phyloP scores from a whole-genome alignment of 2,329 filamentous ascomycete genomes.

The Thelonectria discophora region DNA sequence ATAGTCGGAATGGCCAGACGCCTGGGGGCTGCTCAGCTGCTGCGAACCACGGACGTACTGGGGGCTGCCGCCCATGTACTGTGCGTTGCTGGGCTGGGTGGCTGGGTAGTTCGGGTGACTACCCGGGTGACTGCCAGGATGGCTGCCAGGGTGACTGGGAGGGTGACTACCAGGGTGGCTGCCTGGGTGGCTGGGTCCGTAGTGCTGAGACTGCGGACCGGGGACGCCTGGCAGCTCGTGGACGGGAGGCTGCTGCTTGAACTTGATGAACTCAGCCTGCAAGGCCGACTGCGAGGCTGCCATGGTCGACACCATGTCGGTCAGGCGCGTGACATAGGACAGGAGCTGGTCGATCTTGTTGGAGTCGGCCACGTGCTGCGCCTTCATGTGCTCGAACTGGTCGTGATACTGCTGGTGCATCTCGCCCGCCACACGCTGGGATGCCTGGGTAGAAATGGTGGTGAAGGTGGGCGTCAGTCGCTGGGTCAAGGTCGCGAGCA shows the following conservation, averaged over 20 bases:
- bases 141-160: no score
- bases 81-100: constrained; percentile 48
- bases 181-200: constrained; percentile 8
- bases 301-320: constrained; percentile 75
- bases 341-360: constrained; percentile 79
- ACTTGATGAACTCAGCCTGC: constrained; percentile 69
- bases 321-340: constrained; percentile 70
- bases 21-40: constrained; percentile 46
- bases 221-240: constrained; percentile 52
- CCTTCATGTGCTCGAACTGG: constrained; percentile 60
- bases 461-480: constrained; percentile 74
- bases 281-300: constrained; percentile 73
- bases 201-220: constrained; percentile 39
- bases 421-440: constrained; percentile 73
- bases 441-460: constrained; percentile 69
- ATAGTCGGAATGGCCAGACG: constrained; percentile 47
- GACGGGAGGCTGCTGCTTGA: constrained; percentile 59
- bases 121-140: constrained; percentile 45
- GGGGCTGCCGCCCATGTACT: constrained; percentile 47
- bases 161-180: constrained; percentile 48
- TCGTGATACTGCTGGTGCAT: constrained; percentile 70
- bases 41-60: constrained; percentile 50
- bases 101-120: constrained; percentile 41
- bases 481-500: constrained; percentile 68
- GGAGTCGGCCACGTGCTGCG: constrained; percentile 59